These are phyloP conservation scores for Citrullus mucosospermus DNA, from an alignment of 306 rosid species.

Conservation along the genomic window DNA sequence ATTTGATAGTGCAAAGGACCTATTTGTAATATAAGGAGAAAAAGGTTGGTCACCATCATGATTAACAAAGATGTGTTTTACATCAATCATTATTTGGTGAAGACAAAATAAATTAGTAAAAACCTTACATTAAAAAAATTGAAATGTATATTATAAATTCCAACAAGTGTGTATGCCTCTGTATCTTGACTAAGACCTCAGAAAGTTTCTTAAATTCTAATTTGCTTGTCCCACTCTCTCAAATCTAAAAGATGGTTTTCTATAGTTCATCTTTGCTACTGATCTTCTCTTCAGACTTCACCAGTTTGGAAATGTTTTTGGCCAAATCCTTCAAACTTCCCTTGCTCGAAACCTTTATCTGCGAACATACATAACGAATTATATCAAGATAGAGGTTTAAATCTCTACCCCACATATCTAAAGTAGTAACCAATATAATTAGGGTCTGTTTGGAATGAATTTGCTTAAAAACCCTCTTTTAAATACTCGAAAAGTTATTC, in stretches of 20 bases:
- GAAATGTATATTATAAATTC: background rate
- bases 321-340: conserved; percentile 81
- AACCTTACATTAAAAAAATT: no score
- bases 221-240: background rate
- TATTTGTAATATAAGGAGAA: no score
- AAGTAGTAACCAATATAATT: no score
- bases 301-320: conserved; percentile 44
- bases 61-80: background rate
- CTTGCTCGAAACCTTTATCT: conserved; percentile 67
- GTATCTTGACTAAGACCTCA: no score
- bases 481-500: background rate
- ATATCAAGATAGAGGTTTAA: background rate
- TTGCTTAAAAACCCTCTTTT: no score
- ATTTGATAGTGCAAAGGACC: no score
- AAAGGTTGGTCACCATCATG: background rate
- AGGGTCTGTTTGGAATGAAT: no score
- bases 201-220: background rate
- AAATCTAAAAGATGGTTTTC: background rate
- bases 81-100: background rate
- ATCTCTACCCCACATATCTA: no score
- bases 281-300: conserved; percentile 35
- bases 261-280: conserved; percentile 61
- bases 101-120: background rate
- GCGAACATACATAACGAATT: conserved; percentile 8
- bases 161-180: background rate